Evolutionary conservation across 1,139 yeast genomes (phyloP).

Genomic region (Yamadazyma dendronema): DNA sequence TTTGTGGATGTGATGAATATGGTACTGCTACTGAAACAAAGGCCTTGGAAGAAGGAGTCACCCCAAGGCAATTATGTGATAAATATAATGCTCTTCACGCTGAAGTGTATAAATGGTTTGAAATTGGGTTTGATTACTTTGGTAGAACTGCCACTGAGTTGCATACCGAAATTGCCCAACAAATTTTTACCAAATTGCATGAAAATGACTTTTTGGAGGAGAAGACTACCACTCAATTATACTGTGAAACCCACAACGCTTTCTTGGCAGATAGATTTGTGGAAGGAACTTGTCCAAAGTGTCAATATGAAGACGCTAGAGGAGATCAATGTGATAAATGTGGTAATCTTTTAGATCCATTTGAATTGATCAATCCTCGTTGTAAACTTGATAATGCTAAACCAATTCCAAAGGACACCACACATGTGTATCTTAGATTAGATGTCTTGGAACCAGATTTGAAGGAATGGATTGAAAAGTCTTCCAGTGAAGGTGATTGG

Average conservation of each 20-base stretch:
- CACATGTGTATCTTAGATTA: conserved; percentile 79
- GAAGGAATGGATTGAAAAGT: conserved; percentile 66
- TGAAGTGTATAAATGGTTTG: conserved; percentile 95
- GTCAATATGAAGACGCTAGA: conserved; percentile 93
- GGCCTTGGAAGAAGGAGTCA: conserved; percentile 88
- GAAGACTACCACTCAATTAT: conserved; percentile 83
- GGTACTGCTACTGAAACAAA: conserved; percentile 99
- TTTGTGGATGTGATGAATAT: conserved; percentile 98
- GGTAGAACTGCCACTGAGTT: conserved; percentile 93
- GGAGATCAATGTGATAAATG: conserved; percentile 99
- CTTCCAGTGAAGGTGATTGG: conserved; percentile 80
- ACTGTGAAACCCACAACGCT: conserved; percentile 86
- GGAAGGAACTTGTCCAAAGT: conserved; percentile 96
- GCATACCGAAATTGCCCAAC: conserved; percentile 96
- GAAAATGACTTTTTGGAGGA: conserved; percentile 80
- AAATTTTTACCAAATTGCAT: conserved; percentile 73
- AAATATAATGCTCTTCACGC: conserved; percentile 85
- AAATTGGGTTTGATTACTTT: conserved; percentile 88
- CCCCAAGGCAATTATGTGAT: conserved; percentile 86
- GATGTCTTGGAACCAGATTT: conserved; percentile 79
- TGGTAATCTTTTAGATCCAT: conserved; percentile 85
- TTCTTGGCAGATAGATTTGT: conserved; percentile 95
- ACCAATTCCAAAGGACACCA: conserved; percentile 79
- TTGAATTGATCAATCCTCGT: conserved; percentile 89
- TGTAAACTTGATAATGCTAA: conserved; percentile 86